Evolutionary conservation across 345 rosid species (phyloP).

Genomic region (Carallia pectinifolia): DNA sequence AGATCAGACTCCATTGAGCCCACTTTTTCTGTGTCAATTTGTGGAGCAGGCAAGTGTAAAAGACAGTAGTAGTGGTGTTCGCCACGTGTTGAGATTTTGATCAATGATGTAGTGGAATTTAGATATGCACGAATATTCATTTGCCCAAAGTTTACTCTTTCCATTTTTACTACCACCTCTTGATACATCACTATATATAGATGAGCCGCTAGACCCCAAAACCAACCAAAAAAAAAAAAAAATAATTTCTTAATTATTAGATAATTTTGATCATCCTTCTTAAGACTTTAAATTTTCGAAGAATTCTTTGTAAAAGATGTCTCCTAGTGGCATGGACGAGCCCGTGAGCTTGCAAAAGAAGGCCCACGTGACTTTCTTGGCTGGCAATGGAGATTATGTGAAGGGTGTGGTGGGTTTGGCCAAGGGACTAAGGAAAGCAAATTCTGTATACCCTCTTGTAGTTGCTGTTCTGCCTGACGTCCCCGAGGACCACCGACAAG

Average conservation of each 20-base stretch:
- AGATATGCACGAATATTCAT: neutral
- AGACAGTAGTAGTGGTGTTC: neutral
- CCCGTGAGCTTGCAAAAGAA: neutral
- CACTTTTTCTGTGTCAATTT: slow-evolving; percentile 7
- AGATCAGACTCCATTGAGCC: neutral
- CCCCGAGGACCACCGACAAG: slow-evolving; percentile 65
- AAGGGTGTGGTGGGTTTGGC: slow-evolving; percentile 79
- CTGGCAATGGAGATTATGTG: slow-evolving; percentile 72
- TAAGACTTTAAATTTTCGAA: neutral
- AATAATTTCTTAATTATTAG: neutral
- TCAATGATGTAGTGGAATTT: neutral
- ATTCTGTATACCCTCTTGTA: slow-evolving; percentile 63
- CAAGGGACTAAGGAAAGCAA: slow-evolving; percentile 70
- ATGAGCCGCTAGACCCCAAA: neutral
- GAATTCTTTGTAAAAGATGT: neutral
- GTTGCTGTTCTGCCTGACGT: slow-evolving; percentile 78
- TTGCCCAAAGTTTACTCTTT: neutral
- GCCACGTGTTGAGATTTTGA: slow-evolving; percentile 13
- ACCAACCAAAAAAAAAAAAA: neutral
- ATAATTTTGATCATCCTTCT: neutral
- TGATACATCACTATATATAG: slow-evolving; percentile 24
- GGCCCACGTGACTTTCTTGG: slow-evolving; percentile 67
- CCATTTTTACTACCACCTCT: slow-evolving; percentile 1
- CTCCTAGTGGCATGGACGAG: slow-evolving; percentile 2
- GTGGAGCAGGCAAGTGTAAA: slow-evolving; percentile 15